Base-by-base conservation (phyloP, 129 eudicot species). In the Helianthus tuberosus region DNA sequence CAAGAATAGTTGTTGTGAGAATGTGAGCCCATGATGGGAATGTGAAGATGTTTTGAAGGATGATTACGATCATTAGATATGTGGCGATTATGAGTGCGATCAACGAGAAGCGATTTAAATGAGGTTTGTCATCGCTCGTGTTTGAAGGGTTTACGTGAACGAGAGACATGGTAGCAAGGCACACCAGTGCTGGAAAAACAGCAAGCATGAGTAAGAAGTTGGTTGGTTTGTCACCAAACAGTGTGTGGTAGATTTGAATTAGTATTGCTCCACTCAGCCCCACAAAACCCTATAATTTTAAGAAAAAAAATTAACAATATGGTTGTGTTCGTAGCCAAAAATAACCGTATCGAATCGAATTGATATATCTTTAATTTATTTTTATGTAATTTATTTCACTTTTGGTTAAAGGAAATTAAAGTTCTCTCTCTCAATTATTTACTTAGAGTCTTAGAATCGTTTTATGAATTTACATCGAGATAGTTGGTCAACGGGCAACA, bases 211-310 rank as follows among this genome's bases (percentile, higher is more conserved):
- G 71, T 6, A 94, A 49, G 81, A 86, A 88, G 49, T 76, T 67
- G 66, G 81, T 84, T 10, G 91, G 96, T 54, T 85, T 83, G 52
- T 86, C 89, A 4, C 72, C 35, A 17, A 88, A 80, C 20, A 89
- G 47, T 32, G 89, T 79, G 5, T 82, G 80, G 65, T 91, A 94
- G 29, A 88, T 71, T 80, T 94, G 99, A 11, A 94, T 86, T 12
- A 94, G 64, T 6, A 94, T 68, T 58, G 99, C 99, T 74, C 97
- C 97, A 67, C 97, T 94, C 38, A 94, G 77, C 20, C 99, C 99
- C 23, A 91, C 83, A 85, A 91, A 94, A 8, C 97, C 99, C 99
- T 94, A 89, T 20, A 3, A 75, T 71, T 25, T 57, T 44, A 39
- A 3, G 10, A 39, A 38, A 11, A 57, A 16, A 17, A 55, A 8